Percentiles rank a stretch among this genome's conserved stretches.
phyloP scores from a whole-genome alignment of 2,329 filamentous ascomycete genomes.

The Sordariomycetes sp. region DNA sequence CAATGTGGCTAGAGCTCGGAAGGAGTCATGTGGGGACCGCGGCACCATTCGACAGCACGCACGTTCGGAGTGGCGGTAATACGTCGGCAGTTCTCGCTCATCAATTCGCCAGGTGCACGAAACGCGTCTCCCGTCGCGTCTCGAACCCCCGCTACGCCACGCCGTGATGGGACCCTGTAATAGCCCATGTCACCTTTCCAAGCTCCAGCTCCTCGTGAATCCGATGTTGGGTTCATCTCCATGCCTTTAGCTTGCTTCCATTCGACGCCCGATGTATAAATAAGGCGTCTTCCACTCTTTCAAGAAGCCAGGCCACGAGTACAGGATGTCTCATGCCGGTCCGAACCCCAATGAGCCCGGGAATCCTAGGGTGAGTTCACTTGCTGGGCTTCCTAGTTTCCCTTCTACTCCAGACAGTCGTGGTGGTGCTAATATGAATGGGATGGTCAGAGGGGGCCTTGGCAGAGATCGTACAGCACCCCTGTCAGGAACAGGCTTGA shows the following conservation, averaged over 20 bases:
- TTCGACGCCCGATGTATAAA: not conserved
- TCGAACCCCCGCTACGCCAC: not conserved
- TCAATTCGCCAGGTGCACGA: not conserved
- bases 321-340: not conserved
- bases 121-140: not conserved
- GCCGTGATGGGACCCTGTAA: not conserved
- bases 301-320: not conserved
- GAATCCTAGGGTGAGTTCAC: not conserved
- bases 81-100: not conserved
- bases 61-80: not conserved
- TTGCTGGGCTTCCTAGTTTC: not conserved
- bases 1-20: not conserved
- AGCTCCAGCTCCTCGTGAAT: not conserved
- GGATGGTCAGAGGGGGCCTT: constrained; percentile 13
- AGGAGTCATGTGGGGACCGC: not conserved
- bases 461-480: constrained; percentile 41
- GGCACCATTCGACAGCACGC: not conserved
- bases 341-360: not conserved
- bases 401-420: not conserved
- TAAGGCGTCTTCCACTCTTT: not conserved
- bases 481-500: constrained; percentile 23
- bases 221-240: not conserved
- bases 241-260: not conserved
- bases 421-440: not conserved
- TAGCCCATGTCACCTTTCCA: not conserved